Evolutionary conservation across 768 basidiomycete species (phyloP).

Genomic region (Mrakia frigida): DNA sequence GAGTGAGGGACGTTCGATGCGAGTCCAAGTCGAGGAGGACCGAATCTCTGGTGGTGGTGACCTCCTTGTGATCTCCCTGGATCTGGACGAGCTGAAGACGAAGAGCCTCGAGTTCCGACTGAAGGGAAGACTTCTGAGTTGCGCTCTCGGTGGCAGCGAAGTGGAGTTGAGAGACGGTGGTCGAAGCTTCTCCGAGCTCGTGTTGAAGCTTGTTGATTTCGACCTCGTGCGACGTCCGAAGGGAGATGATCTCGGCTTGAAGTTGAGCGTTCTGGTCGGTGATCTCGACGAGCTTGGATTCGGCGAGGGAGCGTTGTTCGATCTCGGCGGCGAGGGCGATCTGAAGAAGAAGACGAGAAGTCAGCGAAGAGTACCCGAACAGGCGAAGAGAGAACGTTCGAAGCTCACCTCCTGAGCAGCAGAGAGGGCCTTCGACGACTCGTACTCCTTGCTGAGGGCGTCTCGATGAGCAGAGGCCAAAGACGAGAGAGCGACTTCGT

Average conservation of each 20-base stretch:
- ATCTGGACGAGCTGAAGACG: conserved; percentile 67
- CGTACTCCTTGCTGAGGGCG: conserved; percentile 44
- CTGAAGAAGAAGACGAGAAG: conserved; percentile 50
- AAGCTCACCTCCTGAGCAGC: conserved; percentile 45
- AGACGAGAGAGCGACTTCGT: neutral
- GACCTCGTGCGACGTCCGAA: neutral
- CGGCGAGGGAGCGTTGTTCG: conserved; percentile 50
- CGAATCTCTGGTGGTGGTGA: conserved; percentile 49
- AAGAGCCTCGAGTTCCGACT: conserved; percentile 73
- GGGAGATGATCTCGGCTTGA: conserved; percentile 13
- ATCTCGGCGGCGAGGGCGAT: conserved; percentile 50
- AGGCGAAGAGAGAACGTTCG: conserved; percentile 48
- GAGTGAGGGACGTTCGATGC: conserved; percentile 13
- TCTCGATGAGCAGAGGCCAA: conserved; percentile 7
- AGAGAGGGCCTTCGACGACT: conserved; percentile 48
- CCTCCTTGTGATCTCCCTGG: conserved; percentile 65
- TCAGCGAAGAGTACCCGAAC: conserved; percentile 64
- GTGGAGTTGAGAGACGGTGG: conserved; percentile 33
- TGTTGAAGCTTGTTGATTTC: conserved; percentile 21
- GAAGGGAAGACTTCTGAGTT: conserved; percentile 42
- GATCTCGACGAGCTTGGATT: conserved; percentile 49
- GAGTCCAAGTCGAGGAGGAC: conserved; percentile 14
- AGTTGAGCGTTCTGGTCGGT: conserved; percentile 32
- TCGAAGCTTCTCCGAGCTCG: neutral
- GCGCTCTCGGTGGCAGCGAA: conserved; percentile 33